Evolutionary conservation across 306 rosid genomes (phyloP).

Genomic region (Crataegus laevigata): DNA sequence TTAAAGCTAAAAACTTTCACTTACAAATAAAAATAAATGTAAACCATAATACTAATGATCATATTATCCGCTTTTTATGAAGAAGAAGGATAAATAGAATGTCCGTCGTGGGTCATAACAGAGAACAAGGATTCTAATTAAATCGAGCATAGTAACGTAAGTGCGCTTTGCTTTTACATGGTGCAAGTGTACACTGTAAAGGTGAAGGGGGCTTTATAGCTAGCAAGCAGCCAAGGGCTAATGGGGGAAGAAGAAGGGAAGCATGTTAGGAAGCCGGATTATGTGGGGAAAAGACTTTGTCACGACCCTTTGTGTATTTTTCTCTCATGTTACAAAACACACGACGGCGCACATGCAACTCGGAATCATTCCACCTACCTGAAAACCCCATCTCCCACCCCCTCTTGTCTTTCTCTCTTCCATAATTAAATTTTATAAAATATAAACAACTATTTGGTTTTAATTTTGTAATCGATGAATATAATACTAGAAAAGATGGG

Average conservation of each 20-base stretch:
- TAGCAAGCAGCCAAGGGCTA: neutral
- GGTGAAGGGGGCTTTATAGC: neutral
- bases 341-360: conserved; percentile 47
- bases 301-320: conserved; percentile 14
- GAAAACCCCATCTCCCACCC: conserved; percentile 28
- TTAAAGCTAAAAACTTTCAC: no score
- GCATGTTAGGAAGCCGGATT: conserved; percentile 56
- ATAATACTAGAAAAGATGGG: neutral
- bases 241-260: neutral
- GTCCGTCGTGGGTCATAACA: neutral
- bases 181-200: neutral
- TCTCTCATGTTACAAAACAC: conserved; percentile 13
- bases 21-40: no score
- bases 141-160: neutral
- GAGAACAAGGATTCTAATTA: conserved; percentile 5
- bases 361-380: conserved; percentile 54
- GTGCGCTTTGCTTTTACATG: neutral
- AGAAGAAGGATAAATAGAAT: neutral
- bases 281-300: conserved; percentile 33
- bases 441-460: neutral
- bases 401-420: neutral
- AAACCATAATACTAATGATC: no score
- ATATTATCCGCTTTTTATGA: neutral
- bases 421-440: neutral
- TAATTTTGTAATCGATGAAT: neutral